Percentiles rank a stretch among this genome's conserved stretches.
Conservation (phyloP, 768 basidiomycete species). For the Daedalea quercina region DNA sequence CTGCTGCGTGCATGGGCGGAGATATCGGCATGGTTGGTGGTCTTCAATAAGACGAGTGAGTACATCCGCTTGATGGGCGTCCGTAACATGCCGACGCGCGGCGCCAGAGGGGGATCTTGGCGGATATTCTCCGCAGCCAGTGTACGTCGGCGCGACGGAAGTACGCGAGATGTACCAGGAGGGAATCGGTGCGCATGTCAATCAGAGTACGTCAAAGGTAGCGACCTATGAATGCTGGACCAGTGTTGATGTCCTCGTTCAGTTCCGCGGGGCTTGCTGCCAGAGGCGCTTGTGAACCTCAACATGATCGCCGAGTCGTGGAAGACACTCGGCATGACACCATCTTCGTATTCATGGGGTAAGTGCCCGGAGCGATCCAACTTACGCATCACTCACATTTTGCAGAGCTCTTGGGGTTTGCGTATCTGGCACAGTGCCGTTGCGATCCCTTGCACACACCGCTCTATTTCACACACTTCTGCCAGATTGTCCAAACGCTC, state of each 20-base stretch:
- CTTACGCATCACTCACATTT: constrained; percentile 4
- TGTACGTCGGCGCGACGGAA: constrained; percentile 40
- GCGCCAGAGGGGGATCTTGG: constrained; percentile 6
- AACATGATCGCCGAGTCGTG: constrained; percentile 34
- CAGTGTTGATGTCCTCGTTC: constrained; percentile 8
- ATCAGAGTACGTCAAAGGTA: constrained; percentile 50
- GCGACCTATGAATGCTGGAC: not conserved
- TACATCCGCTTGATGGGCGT: constrained; percentile 32
- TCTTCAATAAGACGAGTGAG: constrained; percentile 29
- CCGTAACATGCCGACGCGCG: constrained; percentile 25
- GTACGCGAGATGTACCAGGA: constrained; percentile 67
- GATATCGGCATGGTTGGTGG: constrained; percentile 55
- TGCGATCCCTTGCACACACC: constrained; percentile 66
- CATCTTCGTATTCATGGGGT: constrained; percentile 62
- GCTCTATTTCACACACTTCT: constrained; percentile 56
- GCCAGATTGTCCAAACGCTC: constrained; percentile 42
- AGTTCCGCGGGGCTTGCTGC: constrained; percentile 52
- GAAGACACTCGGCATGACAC: constrained; percentile 56
- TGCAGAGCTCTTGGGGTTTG: constrained; percentile 68
- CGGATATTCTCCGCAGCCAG: constrained; percentile 7
- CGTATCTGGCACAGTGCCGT: constrained; percentile 74
- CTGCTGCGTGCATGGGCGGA: constrained; percentile 82
- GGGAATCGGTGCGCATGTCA: constrained; percentile 69
- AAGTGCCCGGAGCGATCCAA: constrained; percentile 9
- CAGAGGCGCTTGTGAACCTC: constrained; percentile 34